Conservation (phyloP, 148 eudicot genomes). For the Chenopodium berlandieri region DNA sequence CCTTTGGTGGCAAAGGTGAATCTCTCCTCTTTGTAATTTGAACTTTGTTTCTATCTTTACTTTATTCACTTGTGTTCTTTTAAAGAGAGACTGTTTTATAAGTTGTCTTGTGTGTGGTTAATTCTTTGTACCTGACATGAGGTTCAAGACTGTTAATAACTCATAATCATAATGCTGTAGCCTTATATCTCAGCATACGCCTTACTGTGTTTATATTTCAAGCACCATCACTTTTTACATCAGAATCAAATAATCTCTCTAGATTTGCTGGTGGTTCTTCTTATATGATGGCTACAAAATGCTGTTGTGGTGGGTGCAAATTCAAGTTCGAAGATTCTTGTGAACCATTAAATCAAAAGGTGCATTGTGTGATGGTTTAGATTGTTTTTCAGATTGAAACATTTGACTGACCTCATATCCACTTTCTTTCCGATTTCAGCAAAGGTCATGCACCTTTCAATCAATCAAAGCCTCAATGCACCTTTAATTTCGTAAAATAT, state of each 20-base stretch:
- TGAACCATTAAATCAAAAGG: not conserved
- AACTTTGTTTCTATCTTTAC: not conserved
- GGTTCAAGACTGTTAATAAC: not conserved
- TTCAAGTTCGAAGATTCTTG: not conserved
- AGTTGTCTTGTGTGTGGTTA: no score
- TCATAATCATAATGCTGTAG: not conserved
- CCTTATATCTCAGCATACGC: not conserved
- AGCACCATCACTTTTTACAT: not conserved
- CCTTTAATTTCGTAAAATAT: not conserved
- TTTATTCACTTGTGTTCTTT: not conserved
- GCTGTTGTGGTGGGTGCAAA: not conserved
- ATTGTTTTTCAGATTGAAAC: not conserved
- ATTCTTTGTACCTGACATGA: not conserved
- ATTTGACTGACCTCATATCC: not conserved
- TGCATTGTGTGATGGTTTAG: not conserved
- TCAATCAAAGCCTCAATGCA: no score
- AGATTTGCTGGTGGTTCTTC: not conserved
- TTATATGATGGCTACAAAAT: not conserved
- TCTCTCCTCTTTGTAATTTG: not conserved
- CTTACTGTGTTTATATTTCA: not conserved
- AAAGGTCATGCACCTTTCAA: not conserved
- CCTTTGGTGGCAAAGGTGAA: slow-evolving; percentile 78
- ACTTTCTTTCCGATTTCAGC: not conserved
- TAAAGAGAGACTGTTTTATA: no score
- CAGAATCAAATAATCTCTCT: not conserved